phyloP scores from a whole-genome alignment of 176 grass and related monocot species.

The Thinopyrum elongatum region DNA sequence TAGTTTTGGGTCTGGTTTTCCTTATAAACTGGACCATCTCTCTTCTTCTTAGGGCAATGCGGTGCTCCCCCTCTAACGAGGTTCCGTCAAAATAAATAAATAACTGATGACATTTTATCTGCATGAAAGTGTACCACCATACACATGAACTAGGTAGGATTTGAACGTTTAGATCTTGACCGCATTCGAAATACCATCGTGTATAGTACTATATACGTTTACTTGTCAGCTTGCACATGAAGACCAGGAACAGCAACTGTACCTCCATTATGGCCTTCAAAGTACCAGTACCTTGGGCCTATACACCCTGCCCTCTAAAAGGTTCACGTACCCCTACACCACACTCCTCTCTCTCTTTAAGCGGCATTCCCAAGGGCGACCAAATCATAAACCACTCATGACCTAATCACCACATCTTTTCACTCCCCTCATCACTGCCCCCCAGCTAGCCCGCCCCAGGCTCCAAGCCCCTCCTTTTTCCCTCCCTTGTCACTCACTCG shows the following conservation, averaged over 20 bases:
- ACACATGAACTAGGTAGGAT: not conserved
- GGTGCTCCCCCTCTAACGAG: too few species aligned
- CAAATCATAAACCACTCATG: conserved; percentile 98
- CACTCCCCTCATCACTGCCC: conserved; percentile 49
- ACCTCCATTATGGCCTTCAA: conserved; percentile 37
- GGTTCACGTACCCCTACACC: conserved; percentile 6
- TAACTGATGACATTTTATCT: not conserved
- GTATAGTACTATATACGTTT: not conserved
- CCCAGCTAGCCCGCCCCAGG: conserved; percentile 25
- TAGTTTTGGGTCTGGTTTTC: too few species aligned
- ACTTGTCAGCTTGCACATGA: conserved; percentile 38
- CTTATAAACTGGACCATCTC: too few species aligned
- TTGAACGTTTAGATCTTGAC: conserved; percentile 12
- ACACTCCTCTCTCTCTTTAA: conserved; percentile 15
- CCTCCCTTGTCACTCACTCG: not conserved
- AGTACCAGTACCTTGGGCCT: conserved; percentile 36
- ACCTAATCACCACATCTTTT: conserved; percentile 73
- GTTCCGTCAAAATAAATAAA: too few species aligned
- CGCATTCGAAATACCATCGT: not conserved
- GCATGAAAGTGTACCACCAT: not conserved
- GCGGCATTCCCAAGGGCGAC: conserved; percentile 56
- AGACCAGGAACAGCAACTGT: conserved; percentile 30
- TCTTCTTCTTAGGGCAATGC: too few species aligned
- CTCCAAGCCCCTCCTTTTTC: conserved; percentile 43
- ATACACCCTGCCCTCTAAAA: conserved; percentile 32